Evolutionary conservation across 1,284 basidiomycete species (phyloP).

Genomic region (Lignosus rhinocerotis): DNA sequence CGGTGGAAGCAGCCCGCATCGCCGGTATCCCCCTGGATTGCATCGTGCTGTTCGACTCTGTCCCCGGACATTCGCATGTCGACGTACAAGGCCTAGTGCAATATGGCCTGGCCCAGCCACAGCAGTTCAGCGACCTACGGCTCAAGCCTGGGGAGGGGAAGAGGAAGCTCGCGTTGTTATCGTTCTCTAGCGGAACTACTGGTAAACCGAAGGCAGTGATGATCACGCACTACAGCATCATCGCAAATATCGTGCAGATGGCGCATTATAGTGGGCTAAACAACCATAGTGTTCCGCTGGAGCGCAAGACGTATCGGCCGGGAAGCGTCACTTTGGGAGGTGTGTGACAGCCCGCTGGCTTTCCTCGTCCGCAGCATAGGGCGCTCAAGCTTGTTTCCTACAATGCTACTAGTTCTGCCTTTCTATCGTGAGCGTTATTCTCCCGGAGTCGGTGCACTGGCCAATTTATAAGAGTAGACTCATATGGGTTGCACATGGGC

Average conservation of each 20-base stretch:
- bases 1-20: slow-evolving; percentile 47
- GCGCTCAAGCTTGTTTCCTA: not conserved
- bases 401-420: slow-evolving; percentile 26
- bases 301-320: slow-evolving; percentile 42
- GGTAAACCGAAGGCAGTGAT: slow-evolving; percentile 77
- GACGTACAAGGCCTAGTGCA: slow-evolving; percentile 41
- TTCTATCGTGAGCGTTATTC: slow-evolving; percentile 28
- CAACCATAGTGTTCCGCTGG: slow-evolving; percentile 34
- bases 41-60: slow-evolving; percentile 50
- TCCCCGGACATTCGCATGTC: not conserved
- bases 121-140: slow-evolving; percentile 43
- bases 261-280: slow-evolving; percentile 48
- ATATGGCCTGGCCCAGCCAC: slow-evolving; percentile 41
- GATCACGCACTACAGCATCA: slow-evolving; percentile 67
- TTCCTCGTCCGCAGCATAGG: not conserved
- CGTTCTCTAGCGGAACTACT: slow-evolving; percentile 82
- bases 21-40: slow-evolving; percentile 48
- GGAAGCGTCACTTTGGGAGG: slow-evolving; percentile 59
- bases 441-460: not conserved
- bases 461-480: not conserved
- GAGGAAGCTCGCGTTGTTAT: slow-evolving; percentile 66
- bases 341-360: slow-evolving; percentile 26
- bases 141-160: slow-evolving; percentile 59
- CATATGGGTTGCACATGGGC: not conserved
- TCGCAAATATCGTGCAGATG: slow-evolving; percentile 65